Evolutionary conservation across 2,329 filamentous ascomycete species (phyloP).

Genomic region (Talaromyces rugulosus): DNA sequence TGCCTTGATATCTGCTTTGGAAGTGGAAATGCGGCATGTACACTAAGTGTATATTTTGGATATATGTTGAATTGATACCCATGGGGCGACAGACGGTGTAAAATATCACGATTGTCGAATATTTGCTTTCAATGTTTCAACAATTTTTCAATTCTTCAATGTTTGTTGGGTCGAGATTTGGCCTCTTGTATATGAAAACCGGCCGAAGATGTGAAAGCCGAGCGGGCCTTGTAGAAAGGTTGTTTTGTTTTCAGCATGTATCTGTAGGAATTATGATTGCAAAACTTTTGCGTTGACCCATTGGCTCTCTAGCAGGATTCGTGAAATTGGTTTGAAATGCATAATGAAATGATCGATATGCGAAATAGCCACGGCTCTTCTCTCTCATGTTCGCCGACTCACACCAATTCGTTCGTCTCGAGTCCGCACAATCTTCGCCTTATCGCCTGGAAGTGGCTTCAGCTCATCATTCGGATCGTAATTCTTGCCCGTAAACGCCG

Average conservation of each 20-base stretch:
- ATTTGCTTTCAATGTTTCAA: neutral
- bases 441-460: slow-evolving; percentile 47
- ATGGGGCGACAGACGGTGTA: neutral
- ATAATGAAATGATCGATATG: no score
- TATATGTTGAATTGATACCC: neutral
- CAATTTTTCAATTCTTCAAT: neutral
- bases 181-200: neutral
- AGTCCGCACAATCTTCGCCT: slow-evolving; percentile 43
- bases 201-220: neutral
- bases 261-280: neutral
- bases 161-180: neutral
- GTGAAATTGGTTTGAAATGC: no score
- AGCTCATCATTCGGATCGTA: slow-evolving; percentile 48
- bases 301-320: neutral
- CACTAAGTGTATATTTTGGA: slow-evolving; percentile 3
- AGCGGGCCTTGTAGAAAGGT: neutral
- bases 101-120: neutral
- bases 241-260: neutral
- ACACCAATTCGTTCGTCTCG: slow-evolving; percentile 45
- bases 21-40: neutral
- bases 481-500: slow-evolving; percentile 10
- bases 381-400: slow-evolving; percentile 9
- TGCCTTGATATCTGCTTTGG: neutral
- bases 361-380: no score
- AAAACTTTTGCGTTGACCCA: neutral